Evolutionary conservation across 2,329 filamentous ascomycete genomes (phyloP).

Genomic region (Sphaerulina musiva): DNA sequence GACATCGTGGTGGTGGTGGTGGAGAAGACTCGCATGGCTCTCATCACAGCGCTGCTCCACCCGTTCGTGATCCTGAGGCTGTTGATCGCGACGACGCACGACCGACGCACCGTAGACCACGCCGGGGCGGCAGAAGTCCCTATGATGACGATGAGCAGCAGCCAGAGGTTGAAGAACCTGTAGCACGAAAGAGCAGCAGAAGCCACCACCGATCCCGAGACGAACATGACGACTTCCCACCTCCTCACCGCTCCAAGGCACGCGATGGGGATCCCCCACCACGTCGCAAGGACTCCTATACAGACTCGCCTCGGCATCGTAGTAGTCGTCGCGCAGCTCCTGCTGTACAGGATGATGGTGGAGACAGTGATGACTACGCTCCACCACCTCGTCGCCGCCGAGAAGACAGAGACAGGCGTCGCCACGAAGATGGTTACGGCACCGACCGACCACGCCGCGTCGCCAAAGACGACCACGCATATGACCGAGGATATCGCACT

Average conservation of each 20-base stretch:
- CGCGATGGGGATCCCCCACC: constrained; percentile 15
- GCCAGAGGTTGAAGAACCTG: constrained; percentile 6
- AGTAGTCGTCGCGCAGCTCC: constrained; percentile 8
- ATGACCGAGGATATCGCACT: constrained; percentile 28
- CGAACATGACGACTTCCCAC: constrained; percentile 11
- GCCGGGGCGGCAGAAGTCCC: constrained; percentile 9
- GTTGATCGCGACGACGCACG: constrained; percentile 2
- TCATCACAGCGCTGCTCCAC: constrained; percentile 9
- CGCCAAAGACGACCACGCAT: constrained; percentile 20
- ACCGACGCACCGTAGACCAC: constrained; percentile 1
- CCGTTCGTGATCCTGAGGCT: constrained; percentile 11
- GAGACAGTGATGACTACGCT: constrained; percentile 22
- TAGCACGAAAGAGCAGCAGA: constrained; percentile 7
- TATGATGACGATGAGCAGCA: constrained; percentile 6
- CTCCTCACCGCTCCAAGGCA: constrained; percentile 12
- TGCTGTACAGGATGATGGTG: constrained; percentile 16
- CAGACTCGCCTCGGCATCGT: constrained; percentile 15
- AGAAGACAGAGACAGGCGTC: constrained; percentile 15
- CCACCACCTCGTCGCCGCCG: constrained; percentile 15
- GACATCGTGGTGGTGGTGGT: neutral
- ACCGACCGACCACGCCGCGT: constrained; percentile 25
- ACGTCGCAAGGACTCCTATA: constrained; percentile 18
- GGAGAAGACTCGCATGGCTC: constrained; percentile 10
- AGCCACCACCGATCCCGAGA: constrained; percentile 6
- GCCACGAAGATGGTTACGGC: constrained; percentile 28